Evolutionary conservation across 2,329 filamentous ascomycete species (phyloP).

Genomic region (Escovopsis weberi): DNA sequence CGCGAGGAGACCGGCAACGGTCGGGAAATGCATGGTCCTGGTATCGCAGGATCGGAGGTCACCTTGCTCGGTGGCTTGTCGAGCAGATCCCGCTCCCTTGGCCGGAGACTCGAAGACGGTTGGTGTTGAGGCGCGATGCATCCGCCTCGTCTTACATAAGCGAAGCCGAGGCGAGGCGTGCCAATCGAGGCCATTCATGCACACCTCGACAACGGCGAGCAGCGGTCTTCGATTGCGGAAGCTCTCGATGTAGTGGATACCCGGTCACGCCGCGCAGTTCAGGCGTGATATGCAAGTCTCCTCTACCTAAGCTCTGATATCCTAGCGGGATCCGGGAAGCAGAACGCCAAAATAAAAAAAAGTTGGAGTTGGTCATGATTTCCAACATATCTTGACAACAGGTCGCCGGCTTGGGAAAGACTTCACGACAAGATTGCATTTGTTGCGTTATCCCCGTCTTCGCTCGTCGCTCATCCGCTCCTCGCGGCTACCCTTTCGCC

Average conservation of each 20-base stretch:
- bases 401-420: too few relatives aligned
- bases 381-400: not conserved
- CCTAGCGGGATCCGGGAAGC: not conserved
- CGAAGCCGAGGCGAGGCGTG: conserved; percentile 3
- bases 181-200: too few relatives aligned
- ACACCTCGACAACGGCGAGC: too few relatives aligned
- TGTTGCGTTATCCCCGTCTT: not conserved
- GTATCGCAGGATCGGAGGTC: not conserved
- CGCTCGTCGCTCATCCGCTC: too few relatives aligned
- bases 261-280: too few relatives aligned
- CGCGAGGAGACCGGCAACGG: conserved; percentile 33
- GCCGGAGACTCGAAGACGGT: not conserved
- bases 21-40: conserved; percentile 5
- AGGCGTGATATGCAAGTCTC: too few relatives aligned
- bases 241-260: not conserved
- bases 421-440: not conserved
- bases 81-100: conserved; percentile 1
- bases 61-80: conserved; percentile 1
- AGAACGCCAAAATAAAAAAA: not conserved
- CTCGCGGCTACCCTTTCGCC: too few relatives aligned
- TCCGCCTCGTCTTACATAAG: conserved; percentile 1
- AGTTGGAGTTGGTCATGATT: not conserved
- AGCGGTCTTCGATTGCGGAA: too few relatives aligned
- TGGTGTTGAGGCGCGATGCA: conserved; percentile 3
- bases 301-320: too few relatives aligned